These are phyloP conservation scores for Gremmenia infestans DNA, from an alignment of 2,329 filamentous ascomycete species.

Conservation along the genomic window DNA sequence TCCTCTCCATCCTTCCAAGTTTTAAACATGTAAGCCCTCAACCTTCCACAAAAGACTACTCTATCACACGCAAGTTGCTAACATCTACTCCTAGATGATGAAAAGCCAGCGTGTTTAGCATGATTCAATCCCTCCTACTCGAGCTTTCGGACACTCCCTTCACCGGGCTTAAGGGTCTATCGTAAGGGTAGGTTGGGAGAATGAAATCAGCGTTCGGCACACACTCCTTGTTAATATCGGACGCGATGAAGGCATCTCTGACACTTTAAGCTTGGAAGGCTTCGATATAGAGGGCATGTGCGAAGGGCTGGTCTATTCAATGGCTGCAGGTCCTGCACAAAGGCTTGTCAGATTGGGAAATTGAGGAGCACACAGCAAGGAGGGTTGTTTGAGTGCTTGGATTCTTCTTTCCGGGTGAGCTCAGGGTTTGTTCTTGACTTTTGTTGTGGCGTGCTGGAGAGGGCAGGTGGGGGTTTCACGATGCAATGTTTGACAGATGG, in stretches of 20 bases:
- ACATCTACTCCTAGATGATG: slow-evolving; percentile 73
- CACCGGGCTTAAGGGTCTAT: slow-evolving; percentile 83
- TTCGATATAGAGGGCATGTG: neutral
- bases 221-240: slow-evolving; percentile 94
- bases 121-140: slow-evolving; percentile 69
- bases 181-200: slow-evolving; percentile 60
- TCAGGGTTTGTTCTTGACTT: too few species aligned
- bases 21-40: slow-evolving; percentile 80
- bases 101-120: slow-evolving; percentile 95
- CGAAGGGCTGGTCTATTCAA: neutral
- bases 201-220: slow-evolving; percentile 99
- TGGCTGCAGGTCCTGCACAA: neutral
- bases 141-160: slow-evolving; percentile 77
- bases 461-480: too few species aligned
- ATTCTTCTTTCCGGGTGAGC: neutral
- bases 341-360: neutral
- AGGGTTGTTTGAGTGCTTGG: neutral
- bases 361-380: neutral
- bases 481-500: too few species aligned
- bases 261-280: slow-evolving; percentile 56
- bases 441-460: too few species aligned
- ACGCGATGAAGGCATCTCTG: slow-evolving; percentile 99
- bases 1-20: slow-evolving; percentile 95
- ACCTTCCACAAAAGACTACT: slow-evolving; percentile 4
- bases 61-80: slow-evolving; percentile 24